Conservation (phyloP, 2,329 filamentous ascomycete genomes). For the Microascus cirrosus region DNA sequence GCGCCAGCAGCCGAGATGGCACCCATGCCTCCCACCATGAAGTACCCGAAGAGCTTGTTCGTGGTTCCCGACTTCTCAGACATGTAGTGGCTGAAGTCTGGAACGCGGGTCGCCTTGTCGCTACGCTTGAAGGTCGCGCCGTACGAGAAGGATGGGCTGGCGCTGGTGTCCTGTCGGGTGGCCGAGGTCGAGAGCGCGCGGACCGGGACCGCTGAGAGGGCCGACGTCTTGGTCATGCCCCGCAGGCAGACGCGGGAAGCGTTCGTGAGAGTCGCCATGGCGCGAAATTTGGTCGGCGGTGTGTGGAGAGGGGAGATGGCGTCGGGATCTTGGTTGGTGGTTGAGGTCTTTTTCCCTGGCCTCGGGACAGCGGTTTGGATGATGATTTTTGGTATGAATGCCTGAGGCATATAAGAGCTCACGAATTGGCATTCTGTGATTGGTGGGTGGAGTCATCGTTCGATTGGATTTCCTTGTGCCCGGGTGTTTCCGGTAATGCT, state of each 20-base stretch:
- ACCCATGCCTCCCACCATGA: constrained; percentile 95
- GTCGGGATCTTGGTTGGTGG: constrained; percentile 14
- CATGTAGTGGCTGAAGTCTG: constrained; percentile 82
- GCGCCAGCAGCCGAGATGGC: constrained; percentile 85
- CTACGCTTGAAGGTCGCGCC: constrained; percentile 43
- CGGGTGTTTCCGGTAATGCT: constrained; percentile 3
- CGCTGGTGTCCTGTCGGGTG: constrained; percentile 30
- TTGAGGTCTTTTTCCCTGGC: constrained; percentile 7
- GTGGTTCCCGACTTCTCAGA: constrained; percentile 53
- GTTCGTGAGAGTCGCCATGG: constrained; percentile 59
- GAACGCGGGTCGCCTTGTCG: constrained; percentile 57
- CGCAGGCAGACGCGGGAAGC: constrained; percentile 61
- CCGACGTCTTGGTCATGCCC: constrained; percentile 30
- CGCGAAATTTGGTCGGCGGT: constrained; percentile 11
- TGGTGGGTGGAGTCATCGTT: neutral
- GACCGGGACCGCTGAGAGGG: constrained; percentile 26
- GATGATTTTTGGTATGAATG: constrained; percentile 5
- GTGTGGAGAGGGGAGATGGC: constrained; percentile 15
- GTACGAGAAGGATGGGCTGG: constrained; percentile 28
- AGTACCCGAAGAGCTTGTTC: constrained; percentile 91
- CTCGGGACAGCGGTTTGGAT: constrained; percentile 2
- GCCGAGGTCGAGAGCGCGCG: constrained; percentile 47
- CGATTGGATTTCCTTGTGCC: constrained; percentile 1
- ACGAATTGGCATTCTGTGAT: constrained; percentile 3
- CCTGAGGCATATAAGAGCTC: constrained; percentile 3